Evolutionary conservation across 192 early-diverging fungal genomes (phyloP), one percentile per base, ranked within the genome.

Genomic region (Dissophora ornata): DNA sequence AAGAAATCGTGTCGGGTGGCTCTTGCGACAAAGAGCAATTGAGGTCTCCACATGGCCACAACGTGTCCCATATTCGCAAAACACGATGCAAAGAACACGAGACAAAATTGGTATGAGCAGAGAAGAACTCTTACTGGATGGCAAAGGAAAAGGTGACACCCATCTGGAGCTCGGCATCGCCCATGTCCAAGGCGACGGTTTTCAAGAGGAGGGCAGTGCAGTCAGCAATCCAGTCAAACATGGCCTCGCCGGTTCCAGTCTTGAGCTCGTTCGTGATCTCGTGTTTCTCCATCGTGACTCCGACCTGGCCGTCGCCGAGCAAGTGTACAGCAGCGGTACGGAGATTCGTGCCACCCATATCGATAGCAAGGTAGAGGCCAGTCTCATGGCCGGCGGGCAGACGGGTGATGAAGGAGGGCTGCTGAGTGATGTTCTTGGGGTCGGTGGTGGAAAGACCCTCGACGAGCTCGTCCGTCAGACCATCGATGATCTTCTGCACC

Each of bases 301-400:
- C 69, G n/a, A 74, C 62, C 48, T 79, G 71, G 34, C 95, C 94
- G 50, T 87, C 71, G 33, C 96, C 96, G 51, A 92, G 81, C 19
- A 99, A 86, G 29, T 86, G 87, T 18, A 96, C 93, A 38, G 87
- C 85, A 67, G 94, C 89, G 25, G 97, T 92, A 42, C 96, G 92
- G 63, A 99, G 87, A 84, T 98, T 97, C 40, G 96, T 96, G 18
- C 96, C 97, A 47, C 97, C 96, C 60, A 99, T 81, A 64, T 99
- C 97, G 40, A 99, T 84, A 11, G 97, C 94, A 50, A 95, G 81
- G 84, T 88, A 96, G 29, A 90, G 87, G 28, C 97, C 97, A 28
- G 83, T 88, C 70, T 99, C 97, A 57, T 79, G 84, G 29, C 96
- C 96, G 21, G 82, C 89, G 4, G 97, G 96, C 22, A 92, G 82